These are phyloP conservation scores for Didymella sp. DNA, from an alignment of 2,329 filamentous ascomycete genomes.

Conservation along the genomic window DNA sequence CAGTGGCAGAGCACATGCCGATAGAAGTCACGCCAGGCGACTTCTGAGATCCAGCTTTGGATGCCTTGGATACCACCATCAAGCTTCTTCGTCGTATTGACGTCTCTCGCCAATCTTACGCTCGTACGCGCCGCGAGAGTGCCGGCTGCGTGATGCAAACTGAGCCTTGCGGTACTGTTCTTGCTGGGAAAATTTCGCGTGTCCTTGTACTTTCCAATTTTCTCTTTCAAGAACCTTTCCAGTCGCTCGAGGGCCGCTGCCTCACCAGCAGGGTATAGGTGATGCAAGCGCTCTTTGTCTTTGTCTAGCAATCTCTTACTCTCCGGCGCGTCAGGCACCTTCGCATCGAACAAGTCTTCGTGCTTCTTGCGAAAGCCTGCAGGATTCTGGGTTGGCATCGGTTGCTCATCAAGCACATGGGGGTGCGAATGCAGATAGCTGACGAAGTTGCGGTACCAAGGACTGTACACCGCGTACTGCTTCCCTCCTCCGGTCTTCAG, in stretches of 20 bases:
- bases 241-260: slow-evolving; percentile 53
- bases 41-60: slow-evolving; percentile 57
- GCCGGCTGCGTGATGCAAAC: slow-evolving; percentile 55
- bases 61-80: slow-evolving; percentile 53
- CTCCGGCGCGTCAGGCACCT: slow-evolving; percentile 58
- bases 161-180: slow-evolving; percentile 52
- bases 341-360: slow-evolving; percentile 43
- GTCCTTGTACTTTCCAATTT: slow-evolving; percentile 50
- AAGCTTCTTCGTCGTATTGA: slow-evolving; percentile 60
- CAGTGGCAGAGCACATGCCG: slow-evolving; percentile 76
- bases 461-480: slow-evolving; percentile 84
- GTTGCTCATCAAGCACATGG: slow-evolving; percentile 68
- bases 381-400: slow-evolving; percentile 65
- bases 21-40: slow-evolving; percentile 62
- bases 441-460: slow-evolving; percentile 82
- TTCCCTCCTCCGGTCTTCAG: slow-evolving; percentile 72
- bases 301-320: slow-evolving; percentile 64
- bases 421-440: slow-evolving; percentile 73
- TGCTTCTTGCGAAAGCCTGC: slow-evolving; percentile 57
- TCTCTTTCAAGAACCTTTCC: slow-evolving; percentile 55
- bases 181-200: slow-evolving; percentile 53
- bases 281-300: slow-evolving; percentile 49
- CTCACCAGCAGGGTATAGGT: slow-evolving; percentile 56
- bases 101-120: slow-evolving; percentile 61
- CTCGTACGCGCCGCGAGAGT: slow-evolving; percentile 55